phyloP scores from a whole-genome alignment of 495 filamentous ascomycete species.

The Pyrenula aspistea region DNA sequence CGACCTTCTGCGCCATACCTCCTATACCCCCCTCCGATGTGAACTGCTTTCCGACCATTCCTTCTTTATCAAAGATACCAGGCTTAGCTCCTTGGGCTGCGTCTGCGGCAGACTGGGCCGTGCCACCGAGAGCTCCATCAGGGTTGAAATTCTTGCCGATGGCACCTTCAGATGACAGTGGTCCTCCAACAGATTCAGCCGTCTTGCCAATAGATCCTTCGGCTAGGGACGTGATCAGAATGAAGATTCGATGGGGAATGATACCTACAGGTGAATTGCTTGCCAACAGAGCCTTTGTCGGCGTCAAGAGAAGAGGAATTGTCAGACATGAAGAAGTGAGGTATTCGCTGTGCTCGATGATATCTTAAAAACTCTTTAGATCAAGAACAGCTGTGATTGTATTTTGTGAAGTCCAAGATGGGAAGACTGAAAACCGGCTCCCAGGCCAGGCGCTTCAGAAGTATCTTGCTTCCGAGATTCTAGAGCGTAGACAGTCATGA shows the following conservation, averaged over 20 bases:
- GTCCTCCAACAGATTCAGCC: conserved; percentile 40
- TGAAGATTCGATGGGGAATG: neutral
- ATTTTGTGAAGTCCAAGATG: no score
- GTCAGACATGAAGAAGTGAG: no score
- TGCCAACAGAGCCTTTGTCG: neutral
- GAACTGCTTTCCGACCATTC: conserved; percentile 1
- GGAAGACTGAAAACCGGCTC: no score
- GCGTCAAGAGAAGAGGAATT: neutral
- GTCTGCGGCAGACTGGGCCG: neutral
- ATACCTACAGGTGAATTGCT: neutral
- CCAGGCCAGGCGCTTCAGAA: no score
- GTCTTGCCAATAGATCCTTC: conserved; percentile 40
- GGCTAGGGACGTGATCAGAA: conserved; percentile 12
- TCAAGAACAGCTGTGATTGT: no score
- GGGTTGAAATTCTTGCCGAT: conserved; percentile 15
- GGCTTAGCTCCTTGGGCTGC: neutral
- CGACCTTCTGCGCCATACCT: conserved; percentile 34
- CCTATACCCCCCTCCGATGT: conserved; percentile 39
- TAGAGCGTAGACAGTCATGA: neutral
- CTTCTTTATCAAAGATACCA: neutral
- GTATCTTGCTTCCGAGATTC: no score
- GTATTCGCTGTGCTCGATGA: no score
- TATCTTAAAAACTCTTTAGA: no score
- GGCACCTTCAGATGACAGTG: conserved; percentile 24
- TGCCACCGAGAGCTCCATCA: neutral